Evolutionary conservation across 2,329 filamentous ascomycete genomes (phyloP).

Genomic region (Alternaria sp.): DNA sequence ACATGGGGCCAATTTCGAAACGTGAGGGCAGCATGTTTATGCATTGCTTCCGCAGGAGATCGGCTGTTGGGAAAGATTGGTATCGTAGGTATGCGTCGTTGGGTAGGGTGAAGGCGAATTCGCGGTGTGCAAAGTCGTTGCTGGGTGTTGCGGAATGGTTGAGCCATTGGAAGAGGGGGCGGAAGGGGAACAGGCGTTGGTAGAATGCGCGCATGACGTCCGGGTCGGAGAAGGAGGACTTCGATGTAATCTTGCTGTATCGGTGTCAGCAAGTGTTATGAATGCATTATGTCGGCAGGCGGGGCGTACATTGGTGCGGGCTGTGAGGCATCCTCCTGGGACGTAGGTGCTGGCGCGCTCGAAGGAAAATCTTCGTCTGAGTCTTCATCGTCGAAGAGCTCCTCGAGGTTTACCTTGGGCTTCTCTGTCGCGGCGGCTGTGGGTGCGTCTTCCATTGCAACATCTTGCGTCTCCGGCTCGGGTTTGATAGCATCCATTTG

Average conservation of each 20-base stretch:
- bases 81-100: constrained; percentile 94
- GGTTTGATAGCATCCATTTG: constrained; percentile 45
- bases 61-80: constrained; percentile 75
- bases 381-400: constrained; percentile 65
- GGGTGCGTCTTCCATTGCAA: constrained; percentile 40
- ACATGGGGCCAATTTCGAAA: constrained; percentile 98
- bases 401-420: constrained; percentile 56
- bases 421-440: constrained; percentile 37
- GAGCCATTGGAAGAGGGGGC: constrained; percentile 95
- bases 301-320: constrained; percentile 49
- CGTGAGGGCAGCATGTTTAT: constrained; percentile 85
- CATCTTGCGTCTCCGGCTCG: constrained; percentile 37
- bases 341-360: constrained; percentile 56
- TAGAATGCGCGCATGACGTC: constrained; percentile 94
- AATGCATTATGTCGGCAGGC: not conserved
- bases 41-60: constrained; percentile 87
- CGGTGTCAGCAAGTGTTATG: constrained; percentile 22
- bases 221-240: constrained; percentile 67
- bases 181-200: constrained; percentile 92
- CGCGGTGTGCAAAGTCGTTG: constrained; percentile 88
- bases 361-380: constrained; percentile 65
- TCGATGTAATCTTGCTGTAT: constrained; percentile 46
- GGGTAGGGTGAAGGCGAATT: constrained; percentile 94
- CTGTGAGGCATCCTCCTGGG: constrained; percentile 49
- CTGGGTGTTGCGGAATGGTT: constrained; percentile 89